Evolutionary conservation across 768 basidiomycete species (phyloP), one percentile per base, ranked within the genome.

Genomic region (Tylopilus sp.): DNA sequence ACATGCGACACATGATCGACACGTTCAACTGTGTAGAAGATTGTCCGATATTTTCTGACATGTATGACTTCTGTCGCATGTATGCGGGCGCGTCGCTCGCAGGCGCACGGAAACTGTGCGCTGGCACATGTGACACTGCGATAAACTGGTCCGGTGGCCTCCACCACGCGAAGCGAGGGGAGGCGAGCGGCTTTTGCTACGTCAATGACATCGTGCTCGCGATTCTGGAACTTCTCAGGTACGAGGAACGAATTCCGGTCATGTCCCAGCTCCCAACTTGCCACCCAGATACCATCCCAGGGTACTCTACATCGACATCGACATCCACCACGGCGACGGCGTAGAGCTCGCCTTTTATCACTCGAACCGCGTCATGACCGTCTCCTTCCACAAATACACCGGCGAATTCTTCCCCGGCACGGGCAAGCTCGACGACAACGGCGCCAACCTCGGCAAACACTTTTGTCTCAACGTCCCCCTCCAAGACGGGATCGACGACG

Each of bases 91-190:
- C 82, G 0, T 94, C 92, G 2, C 75, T 99, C 19, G 91, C 92
- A 17, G 97, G 89, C 2, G 95, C 95, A 11, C 76, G 93, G 19
- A 95, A 93, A 68, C 77, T 98, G 3, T 85, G 83, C 47, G 79
- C 87, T 3, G 92, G 92, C 1, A 67, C 85, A 3, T 92, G 94
- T 17, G 97, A 99, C 71, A 98, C 96, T 38, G 97, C 97, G 0
- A 92, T 99, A 62, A 98, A 98, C 65, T 99, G 97, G 97, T 94
- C 94, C 21, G 97, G 97, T 1, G 97, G 97, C 0, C 78, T 99
- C 19, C 97, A 99, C 71, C 97, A 99, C 63, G 97, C 96, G 3
- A 98, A 98, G 75, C 88, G 95, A 57, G 90, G 92, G 0, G 96
- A 98, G 73, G 95, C 97, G 9, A 98, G 94, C 63, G 96, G 96